Evolutionary conservation across 345 rosid species (phyloP), one percentile per base, ranked within the genome.

Genomic region (Carallia brachiata): DNA sequence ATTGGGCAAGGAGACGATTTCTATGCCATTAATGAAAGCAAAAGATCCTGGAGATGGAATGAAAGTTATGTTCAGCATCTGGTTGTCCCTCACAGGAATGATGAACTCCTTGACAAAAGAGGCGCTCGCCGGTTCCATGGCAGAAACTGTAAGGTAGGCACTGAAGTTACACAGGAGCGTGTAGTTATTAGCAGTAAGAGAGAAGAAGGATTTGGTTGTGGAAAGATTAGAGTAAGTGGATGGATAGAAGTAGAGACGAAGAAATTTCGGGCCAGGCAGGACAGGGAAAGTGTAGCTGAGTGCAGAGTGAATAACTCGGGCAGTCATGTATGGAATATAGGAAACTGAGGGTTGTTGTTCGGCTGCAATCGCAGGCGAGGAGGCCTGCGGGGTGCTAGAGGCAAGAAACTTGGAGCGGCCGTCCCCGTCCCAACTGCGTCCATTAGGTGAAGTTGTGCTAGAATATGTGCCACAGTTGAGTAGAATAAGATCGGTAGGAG

Each of bases 11-110:
- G 84, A 78, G 27, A 78, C 85, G 0, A 78, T 54, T 68, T 82
- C 85, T 16, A 82, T 79, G 15, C 80, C 85, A 7, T 82, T 79
- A 7, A 82, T 48, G 19, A 79, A 79, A 15, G 81, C 83, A 9
- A 44, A 73, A 9, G 80, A 67, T 30, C 56, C 67, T 0, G 77
- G 28, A 44, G 44, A 31, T 8, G 60, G 32, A 23, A 30, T 13
- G 32, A 56, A 56, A 56, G 60, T 56, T 56, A 56, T 13, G 60
- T 56, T 56, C 13, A 56, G 60, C 27, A 56, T 7, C 8, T 56
- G 60, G 6, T 23, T 56, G 60, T 27, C 60, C 60, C 30, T 19
- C 15, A 56, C 32, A 13, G 32, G 27, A 30, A 56, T 13, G 27
- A 56, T 56, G 31, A 56, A 56, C 32, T 55, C 60, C 23, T 55